phyloP scores from a whole-genome alignment of 2,329 filamentous ascomycete species.

The Neonectria faginata region DNA sequence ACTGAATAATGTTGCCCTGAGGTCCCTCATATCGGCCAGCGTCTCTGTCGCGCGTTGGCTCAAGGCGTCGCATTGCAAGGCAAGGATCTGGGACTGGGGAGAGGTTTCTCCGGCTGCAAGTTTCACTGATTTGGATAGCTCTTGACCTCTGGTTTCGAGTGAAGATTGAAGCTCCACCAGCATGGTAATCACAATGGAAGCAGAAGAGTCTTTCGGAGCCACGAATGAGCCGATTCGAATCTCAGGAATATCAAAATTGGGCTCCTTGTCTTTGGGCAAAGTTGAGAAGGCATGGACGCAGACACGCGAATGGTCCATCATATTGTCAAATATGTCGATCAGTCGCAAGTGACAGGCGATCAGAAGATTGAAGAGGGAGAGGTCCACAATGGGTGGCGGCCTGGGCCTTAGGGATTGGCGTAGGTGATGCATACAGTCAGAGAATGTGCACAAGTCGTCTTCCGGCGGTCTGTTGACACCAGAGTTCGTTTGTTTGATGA shows the following conservation, averaged over 20 bases:
- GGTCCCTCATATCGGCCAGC: conserved; percentile 33
- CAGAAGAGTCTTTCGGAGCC: conserved; percentile 48
- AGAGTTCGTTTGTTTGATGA: conserved; percentile 33
- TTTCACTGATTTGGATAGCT: conserved; percentile 29
- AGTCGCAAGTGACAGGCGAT: conserved; percentile 54
- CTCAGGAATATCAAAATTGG: conserved; percentile 53
- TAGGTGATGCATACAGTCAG: conserved; percentile 51
- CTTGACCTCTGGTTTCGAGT: conserved; percentile 35
- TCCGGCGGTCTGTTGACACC: conserved; percentile 2
- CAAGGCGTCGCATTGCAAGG: conserved; percentile 46
- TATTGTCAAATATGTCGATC: conserved; percentile 51
- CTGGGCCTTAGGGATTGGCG: conserved; percentile 29
- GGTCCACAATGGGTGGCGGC: conserved; percentile 44
- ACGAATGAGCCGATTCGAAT: conserved; percentile 56
- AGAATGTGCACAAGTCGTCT: conserved; percentile 44
- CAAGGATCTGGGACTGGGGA: conserved; percentile 39
- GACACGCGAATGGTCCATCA: conserved; percentile 48
- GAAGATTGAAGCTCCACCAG: conserved; percentile 48
- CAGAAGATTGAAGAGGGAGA: conserved; percentile 52
- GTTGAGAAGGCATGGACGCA: conserved; percentile 49
- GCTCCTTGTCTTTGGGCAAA: conserved; percentile 45
- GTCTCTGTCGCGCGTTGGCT: conserved; percentile 36
- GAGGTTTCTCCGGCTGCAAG: conserved; percentile 18
- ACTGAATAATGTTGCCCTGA: conserved; percentile 13
- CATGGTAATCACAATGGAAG: conserved; percentile 49